Base-by-base conservation (phyloP, 768 basidiomycete genomes). In the Naganishia antarctica region DNA sequence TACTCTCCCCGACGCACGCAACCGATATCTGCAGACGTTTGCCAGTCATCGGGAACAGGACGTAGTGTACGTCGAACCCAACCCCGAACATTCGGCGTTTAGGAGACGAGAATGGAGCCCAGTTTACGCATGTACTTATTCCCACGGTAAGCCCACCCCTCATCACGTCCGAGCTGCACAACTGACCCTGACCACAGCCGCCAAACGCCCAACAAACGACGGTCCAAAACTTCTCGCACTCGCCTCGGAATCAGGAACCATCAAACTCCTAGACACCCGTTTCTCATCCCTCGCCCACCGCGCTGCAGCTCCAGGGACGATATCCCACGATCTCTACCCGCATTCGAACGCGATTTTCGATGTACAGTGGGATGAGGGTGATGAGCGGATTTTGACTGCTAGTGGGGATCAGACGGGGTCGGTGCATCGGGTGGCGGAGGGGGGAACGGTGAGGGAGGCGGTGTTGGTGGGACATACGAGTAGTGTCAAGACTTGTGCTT, bases 271-370 rank as follows among this genome's bases (percentile, higher is more conserved):
- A 49, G 41, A 53, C 50, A 47, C 41, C 21, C 23, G 49, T 15
- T 37, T 8, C 51, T 2, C 23, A 37, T 11, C 3, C 31, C 50
- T 18, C 21, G 8, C 43, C 41, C 28, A 11, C 51, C 44, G 12
- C 4, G 37, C 4, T 4, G 11, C 6, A 1, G 12, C 21, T 34
- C 16, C 18, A 23, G n/a, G 4, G 49, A 15, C 34, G n/a, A n/a
- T n/a, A n/a, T n/a, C n/a, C n/a, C n/a, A n/a, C n/a, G n/a, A 41
- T 1, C 44, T 41, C 5, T 61, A 48, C 61, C 61, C 61, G 11
- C 76, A 77, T 48, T 51, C 50, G 5, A 77, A 75, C 66, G 73
- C 76, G 5, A 68, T 77, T n/a, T 75, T 74, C 63, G 76, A 77
- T 63, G 47, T 73, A 44, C 70, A 70, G 43, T 77, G 76, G 76